Conservation (phyloP, 306 rosid genomes). For the Ochetophila trinervis region DNA sequence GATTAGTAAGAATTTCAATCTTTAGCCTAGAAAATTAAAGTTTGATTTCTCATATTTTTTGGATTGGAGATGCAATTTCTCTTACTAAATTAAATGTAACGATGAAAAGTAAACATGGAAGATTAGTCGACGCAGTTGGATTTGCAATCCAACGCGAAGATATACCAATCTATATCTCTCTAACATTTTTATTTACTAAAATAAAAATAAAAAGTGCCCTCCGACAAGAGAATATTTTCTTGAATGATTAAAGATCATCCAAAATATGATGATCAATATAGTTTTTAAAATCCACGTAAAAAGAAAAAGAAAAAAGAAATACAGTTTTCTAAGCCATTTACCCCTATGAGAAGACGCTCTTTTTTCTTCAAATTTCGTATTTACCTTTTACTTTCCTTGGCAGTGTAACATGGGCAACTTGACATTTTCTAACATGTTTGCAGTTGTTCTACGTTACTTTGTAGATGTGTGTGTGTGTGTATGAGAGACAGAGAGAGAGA, state of each 20-base stretch:
- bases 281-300: constrained; percentile 12
- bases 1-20: too few relatives aligned
- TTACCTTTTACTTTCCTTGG: constrained; percentile 16
- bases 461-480: too few relatives aligned
- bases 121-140: too few relatives aligned
- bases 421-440: constrained; percentile 24
- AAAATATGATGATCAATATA: too few relatives aligned
- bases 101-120: too few relatives aligned
- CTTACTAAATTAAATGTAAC: too few relatives aligned
- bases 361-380: background rate
- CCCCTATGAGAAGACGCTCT: background rate
- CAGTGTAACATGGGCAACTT: constrained; percentile 21
- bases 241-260: constrained; percentile 10
- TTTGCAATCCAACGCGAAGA: too few relatives aligned
- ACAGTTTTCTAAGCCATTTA: constrained; percentile 5
- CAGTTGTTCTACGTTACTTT: constrained; percentile 30
- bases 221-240: constrained; percentile 29
- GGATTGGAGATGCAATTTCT: too few relatives aligned
- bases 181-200: too few relatives aligned
- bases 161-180: too few relatives aligned
- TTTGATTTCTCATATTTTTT: too few relatives aligned
- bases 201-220: background rate
- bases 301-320: background rate
- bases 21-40: too few relatives aligned
- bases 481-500: constrained; percentile 15